These are phyloP conservation scores for Fraxinus angustifolia DNA, from an alignment of 305 asterid species.

Conservation along the genomic window DNA sequence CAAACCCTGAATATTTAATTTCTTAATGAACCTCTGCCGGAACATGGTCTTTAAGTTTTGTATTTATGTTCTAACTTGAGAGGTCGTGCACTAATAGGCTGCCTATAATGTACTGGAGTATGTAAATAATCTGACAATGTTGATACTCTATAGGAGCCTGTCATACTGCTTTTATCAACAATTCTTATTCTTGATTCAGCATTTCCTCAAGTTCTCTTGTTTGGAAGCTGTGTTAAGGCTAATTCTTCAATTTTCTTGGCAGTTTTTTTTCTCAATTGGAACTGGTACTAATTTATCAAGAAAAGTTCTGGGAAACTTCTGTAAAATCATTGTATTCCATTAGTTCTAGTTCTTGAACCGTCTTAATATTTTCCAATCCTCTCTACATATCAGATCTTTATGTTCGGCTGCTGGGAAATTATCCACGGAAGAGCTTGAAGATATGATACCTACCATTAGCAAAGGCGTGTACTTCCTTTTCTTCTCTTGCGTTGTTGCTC, in stretches of 20 bases:
- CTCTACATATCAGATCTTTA: conserved; percentile 45
- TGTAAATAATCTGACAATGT: background rate
- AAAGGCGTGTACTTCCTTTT: conserved; percentile 38
- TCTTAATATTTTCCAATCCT: conserved; percentile 11
- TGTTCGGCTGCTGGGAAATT: conserved; percentile 75
- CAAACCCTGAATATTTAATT: background rate
- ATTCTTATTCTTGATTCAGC: background rate
- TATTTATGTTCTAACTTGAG: background rate
- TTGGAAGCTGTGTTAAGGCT: background rate
- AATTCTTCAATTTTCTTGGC: background rate
- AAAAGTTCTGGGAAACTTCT: background rate
- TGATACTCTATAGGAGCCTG: background rate
- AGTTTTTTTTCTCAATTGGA: background rate
- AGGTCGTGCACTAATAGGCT: background rate
- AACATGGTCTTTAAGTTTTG: background rate
- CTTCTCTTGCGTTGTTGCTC: conserved; percentile 6
- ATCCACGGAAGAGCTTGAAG: conserved; percentile 53
- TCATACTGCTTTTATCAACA: background rate
- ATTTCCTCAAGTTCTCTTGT: background rate
- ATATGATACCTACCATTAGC: conserved; percentile 39
- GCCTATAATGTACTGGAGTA: background rate
- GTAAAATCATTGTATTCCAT: background rate
- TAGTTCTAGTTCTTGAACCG: background rate
- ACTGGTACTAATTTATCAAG: background rate
- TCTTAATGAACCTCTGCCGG: background rate